These are phyloP conservation scores for Tausonia pullulans DNA, from an alignment of 1,284 basidiomycete species.

Conservation along the genomic window DNA sequence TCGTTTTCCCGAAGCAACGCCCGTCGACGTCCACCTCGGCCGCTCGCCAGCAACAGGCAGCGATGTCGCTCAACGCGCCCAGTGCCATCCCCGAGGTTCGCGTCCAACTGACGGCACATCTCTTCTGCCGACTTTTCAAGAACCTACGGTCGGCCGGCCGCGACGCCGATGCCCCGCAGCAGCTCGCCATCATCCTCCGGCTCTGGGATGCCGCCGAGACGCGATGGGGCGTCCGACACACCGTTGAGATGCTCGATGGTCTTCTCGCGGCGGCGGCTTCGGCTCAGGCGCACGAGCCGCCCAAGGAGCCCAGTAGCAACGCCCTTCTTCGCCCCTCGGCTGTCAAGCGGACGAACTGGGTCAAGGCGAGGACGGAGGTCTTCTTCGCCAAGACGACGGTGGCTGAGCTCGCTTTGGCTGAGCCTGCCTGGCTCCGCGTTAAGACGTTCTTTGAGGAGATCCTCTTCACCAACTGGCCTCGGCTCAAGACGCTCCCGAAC, in stretches of 20 bases:
- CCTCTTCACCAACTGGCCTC: constrained; percentile 4
- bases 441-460: constrained; percentile 10
- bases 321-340: no score
- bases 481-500: background rate
- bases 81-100: background rate
- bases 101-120: constrained; percentile 19
- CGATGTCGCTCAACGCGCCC: background rate
- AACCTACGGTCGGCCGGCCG: no score
- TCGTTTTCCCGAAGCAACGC: background rate
- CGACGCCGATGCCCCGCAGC: no score
- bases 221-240: constrained; percentile 47
- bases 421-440: background rate
- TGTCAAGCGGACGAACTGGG: background rate
- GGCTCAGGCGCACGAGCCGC: no score
- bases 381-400: constrained; percentile 25
- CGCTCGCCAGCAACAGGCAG: no score
- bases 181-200: constrained; percentile 47
- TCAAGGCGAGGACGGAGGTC: constrained; percentile 32
- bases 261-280: constrained; percentile 44
- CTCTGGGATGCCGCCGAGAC: constrained; percentile 49
- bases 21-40: background rate
- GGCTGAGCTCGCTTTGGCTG: no score
- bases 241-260: constrained; percentile 45
- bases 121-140: constrained; percentile 31
- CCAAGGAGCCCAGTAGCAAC: no score